Base-by-base conservation (phyloP, 306 rosid genomes). In the Herpetospermum pedunculosum region DNA sequence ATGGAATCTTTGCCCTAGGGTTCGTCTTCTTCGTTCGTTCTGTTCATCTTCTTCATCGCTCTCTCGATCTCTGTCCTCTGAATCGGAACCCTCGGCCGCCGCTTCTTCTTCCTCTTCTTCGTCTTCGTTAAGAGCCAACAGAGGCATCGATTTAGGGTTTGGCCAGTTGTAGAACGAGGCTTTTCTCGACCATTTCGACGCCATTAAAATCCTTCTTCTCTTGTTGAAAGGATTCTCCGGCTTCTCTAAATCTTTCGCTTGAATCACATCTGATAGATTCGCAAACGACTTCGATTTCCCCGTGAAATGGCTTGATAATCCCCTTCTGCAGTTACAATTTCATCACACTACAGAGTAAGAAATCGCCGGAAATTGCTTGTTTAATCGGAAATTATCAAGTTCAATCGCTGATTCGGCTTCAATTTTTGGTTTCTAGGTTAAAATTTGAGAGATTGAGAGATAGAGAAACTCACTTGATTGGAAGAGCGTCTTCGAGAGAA, bases 101-200 rank as follows among this genome's bases (percentile, higher is more conserved):
- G 38, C 40, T 5, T 26, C 6, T 49, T 40, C 46, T 34, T 40
- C 50, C 54, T 40, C 13, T 58, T 83, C 83, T 25, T 73, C 84
- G 25, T 86, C 84, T 77, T 93, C 98, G 5, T 69, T 58, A 18
- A 92, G 82, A 2, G 95, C 85, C 16, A 94, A 70, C 43, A 94
- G 82, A 10, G 99, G 99, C 99, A 94, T 89, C 74, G 99, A 94
- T 80, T 86, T 53, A 1, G 99, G 97, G 79, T 94, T 89, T 0
- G 84, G 71, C 86, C 91, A 82, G 32, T 83, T 80, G 80, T 94
- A 94, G 46, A 91, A 91, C 1, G 82, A 72, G 13, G 83, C 87
- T 79, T 38, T 91, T 74, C 85, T 89, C 9, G 94, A 74, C 85
- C 84, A 82, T 54, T 91, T 94, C 0, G 97, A 81, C 12, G 95